Percentiles rank a stretch among this genome's conserved stretches.
These are phyloP conservation scores for Chlorella ohadii DNA, from an alignment of 139 green algal species.

Conservation along the genomic window DNA sequence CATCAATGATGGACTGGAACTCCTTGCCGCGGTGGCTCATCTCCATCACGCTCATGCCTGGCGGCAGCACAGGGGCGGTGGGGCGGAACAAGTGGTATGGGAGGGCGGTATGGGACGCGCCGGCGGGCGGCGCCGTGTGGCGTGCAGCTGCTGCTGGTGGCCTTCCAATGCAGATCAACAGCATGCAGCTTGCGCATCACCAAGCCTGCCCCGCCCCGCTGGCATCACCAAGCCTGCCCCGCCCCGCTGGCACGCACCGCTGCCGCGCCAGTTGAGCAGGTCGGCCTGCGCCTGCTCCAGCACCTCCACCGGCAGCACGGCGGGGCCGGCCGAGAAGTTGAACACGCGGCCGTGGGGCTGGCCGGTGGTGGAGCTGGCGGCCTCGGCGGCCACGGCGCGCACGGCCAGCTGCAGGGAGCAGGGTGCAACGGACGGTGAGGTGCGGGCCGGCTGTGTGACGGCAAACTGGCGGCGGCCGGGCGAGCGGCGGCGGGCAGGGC, in stretches of 20 bases:
- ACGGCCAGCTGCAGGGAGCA: conserved; percentile 28
- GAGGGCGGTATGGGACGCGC: background rate
- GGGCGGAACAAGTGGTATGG: background rate
- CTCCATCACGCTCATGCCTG: conserved; percentile 98
- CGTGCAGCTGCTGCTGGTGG: too few relatives aligned
- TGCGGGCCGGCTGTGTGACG: background rate
- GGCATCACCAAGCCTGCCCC: too few relatives aligned
- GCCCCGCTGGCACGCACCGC: conserved; percentile 1
- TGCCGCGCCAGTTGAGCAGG: conserved; percentile 92
- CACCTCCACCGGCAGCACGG: conserved; percentile 90
- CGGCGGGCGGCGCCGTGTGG: background rate
- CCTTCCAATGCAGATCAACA: too few relatives aligned
- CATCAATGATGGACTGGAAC: conserved; percentile 89
- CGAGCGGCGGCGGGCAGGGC: background rate
- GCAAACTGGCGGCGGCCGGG: background rate
- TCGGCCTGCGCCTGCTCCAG: conserved; percentile 92
- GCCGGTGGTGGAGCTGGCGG: background rate
- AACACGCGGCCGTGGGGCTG: conserved; percentile 70
- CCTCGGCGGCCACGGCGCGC: background rate
- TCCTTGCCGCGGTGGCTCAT: conserved; percentile 98
- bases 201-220: too few relatives aligned
- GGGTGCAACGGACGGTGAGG: background rate
- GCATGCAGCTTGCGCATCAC: too few relatives aligned
- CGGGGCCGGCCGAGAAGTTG: conserved; percentile 94
- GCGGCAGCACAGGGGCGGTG: background rate